Evolutionary conservation across 805 yeast species (phyloP).

Genomic region (Kazachstania kunashirensis): DNA sequence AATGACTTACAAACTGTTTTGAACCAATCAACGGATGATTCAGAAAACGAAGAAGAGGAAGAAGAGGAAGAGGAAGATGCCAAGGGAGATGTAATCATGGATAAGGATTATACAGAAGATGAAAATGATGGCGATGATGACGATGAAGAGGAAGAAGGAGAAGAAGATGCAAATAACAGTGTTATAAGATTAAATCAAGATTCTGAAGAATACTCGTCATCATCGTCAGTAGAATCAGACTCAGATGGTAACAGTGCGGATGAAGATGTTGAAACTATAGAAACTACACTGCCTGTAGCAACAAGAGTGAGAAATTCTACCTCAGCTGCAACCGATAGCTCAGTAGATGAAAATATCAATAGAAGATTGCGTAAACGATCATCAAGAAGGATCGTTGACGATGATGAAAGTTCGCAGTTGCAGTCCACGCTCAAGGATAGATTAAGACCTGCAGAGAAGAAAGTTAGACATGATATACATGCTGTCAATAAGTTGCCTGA

Average conservation of each 20-base stretch:
- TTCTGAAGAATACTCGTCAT: too few relatives aligned
- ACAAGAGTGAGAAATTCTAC: background rate
- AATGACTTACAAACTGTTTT: constrained; percentile 21
- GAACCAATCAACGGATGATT: constrained; percentile 9
- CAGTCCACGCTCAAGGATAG: too few relatives aligned
- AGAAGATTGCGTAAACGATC: background rate
- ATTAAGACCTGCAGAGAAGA: constrained; percentile 21
- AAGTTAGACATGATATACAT: constrained; percentile 21
- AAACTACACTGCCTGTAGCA: too few relatives aligned
- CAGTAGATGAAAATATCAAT: background rate
- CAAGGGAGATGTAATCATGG: constrained; percentile 7
- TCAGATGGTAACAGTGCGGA: too few relatives aligned
- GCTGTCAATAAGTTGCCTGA: constrained; percentile 17
- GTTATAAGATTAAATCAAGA: background rate
- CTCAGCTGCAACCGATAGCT: background rate
- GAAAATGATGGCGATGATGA: constrained; percentile 4
- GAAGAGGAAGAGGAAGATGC: constrained; percentile 3
- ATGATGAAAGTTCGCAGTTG: too few relatives aligned
- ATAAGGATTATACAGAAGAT: constrained; percentile 1
- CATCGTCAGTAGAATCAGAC: too few relatives aligned
- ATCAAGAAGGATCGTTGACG: background rate
- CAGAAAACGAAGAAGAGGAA: constrained; percentile 4
- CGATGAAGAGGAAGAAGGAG: constrained; percentile 5
- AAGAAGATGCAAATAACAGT: background rate
- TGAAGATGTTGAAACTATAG: too few relatives aligned